Percentiles rank a stretch among this genome's conserved stretches.
Conservation (phyloP, 2,329 filamentous ascomycete genomes). For the Rhynchosporium secalis region DNA sequence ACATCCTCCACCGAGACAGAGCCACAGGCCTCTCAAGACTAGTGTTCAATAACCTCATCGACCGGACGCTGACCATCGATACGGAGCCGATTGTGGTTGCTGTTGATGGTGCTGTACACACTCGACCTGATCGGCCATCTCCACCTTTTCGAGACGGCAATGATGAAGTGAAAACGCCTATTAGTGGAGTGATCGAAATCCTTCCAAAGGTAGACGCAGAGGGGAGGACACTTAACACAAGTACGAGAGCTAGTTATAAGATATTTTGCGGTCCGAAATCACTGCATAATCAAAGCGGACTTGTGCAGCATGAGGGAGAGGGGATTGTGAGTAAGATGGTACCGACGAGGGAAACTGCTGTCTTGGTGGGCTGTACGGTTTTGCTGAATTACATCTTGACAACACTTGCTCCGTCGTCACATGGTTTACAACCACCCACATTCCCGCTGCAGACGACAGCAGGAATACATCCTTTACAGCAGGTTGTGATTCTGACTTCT, state of each 20-base stretch:
- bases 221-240: background rate
- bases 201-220: background rate
- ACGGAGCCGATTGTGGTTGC: constrained; percentile 7
- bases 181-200: too few relatives aligned
- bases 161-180: too few relatives aligned
- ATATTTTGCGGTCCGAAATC: constrained; percentile 11
- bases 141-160: background rate
- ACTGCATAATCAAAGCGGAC: background rate
- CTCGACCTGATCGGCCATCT: background rate
- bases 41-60: constrained; percentile 16
- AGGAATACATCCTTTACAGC: background rate
- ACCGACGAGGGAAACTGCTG: constrained; percentile 9
- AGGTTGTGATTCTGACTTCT: constrained; percentile 37
- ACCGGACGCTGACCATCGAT: constrained; percentile 14
- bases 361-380: background rate
- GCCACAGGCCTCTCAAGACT: constrained; percentile 11
- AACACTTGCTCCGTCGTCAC: background rate
- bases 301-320: background rate
- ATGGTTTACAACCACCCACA: background rate
- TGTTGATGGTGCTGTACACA: constrained; percentile 9
- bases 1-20: constrained; percentile 13
- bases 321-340: too few relatives aligned
- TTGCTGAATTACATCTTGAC: background rate
- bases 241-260: constrained; percentile 7
- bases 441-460: background rate